These are phyloP conservation scores for Ceratobasidium sp. DNA, from an alignment of 1,284 basidiomycete species.

Conservation along the genomic window DNA sequence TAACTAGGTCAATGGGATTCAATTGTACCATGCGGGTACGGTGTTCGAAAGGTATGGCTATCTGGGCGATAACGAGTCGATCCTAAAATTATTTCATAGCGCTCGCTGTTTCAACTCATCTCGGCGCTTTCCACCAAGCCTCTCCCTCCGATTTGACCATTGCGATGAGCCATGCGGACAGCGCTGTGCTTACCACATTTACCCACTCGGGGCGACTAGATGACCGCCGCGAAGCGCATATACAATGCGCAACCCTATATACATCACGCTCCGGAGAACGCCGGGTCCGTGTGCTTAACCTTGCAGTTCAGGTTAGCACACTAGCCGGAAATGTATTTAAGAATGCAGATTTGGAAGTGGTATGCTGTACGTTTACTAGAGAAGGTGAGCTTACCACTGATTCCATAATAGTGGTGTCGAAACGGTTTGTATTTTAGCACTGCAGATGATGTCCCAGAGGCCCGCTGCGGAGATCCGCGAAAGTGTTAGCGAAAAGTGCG, in stretches of 20 bases:
- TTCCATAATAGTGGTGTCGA: background rate
- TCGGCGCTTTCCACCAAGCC: slow-evolving; percentile 43
- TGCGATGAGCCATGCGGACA: slow-evolving; percentile 85
- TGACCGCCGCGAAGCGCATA: slow-evolving; percentile 80
- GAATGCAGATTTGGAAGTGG: slow-evolving; percentile 91
- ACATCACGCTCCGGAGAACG: slow-evolving; percentile 85
- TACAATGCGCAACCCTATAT: slow-evolving; percentile 94
- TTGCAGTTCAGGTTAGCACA: slow-evolving; percentile 79
- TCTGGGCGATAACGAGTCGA: background rate
- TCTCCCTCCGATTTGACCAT: slow-evolving; percentile 80
- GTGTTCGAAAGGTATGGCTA: slow-evolving; percentile 80
- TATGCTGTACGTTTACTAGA: slow-evolving; percentile 80
- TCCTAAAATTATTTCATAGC: slow-evolving; percentile 22
- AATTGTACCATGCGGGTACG: slow-evolving; percentile 87
- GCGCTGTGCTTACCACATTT: slow-evolving; percentile 77
- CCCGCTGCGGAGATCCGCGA: slow-evolving; percentile 84
- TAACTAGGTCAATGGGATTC: slow-evolving; percentile 82
- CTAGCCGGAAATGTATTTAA: slow-evolving; percentile 94
- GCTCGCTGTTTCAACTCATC: slow-evolving; percentile 43
- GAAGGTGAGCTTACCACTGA: slow-evolving; percentile 70
- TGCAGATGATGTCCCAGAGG: slow-evolving; percentile 73
- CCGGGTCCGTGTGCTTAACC: slow-evolving; percentile 87
- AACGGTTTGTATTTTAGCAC: slow-evolving; percentile 64
- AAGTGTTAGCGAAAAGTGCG: slow-evolving; percentile 86
- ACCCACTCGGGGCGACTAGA: slow-evolving; percentile 75